phyloP scores from a whole-genome alignment of 495 filamentous ascomycete species.

The Penicillium coprophilum region DNA sequence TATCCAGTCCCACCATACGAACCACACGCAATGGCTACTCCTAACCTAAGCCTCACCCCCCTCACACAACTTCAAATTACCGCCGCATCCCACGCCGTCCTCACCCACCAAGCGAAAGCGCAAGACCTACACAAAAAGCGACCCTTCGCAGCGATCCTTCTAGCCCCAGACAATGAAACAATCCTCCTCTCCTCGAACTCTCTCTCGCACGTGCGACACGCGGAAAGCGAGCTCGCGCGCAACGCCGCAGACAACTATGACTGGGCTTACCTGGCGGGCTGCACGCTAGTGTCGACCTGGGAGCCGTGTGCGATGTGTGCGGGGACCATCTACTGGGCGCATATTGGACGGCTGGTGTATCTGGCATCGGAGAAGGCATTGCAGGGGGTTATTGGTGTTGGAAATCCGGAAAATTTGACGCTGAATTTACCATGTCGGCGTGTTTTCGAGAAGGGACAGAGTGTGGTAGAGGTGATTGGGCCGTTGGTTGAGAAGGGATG shows the following conservation, averaged over 20 bases:
- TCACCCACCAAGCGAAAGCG: slow-evolving; percentile 40
- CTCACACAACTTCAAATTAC: slow-evolving; percentile 33
- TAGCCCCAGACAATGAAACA: slow-evolving; percentile 51
- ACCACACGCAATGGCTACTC: not conserved
- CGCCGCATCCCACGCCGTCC: slow-evolving; percentile 35
- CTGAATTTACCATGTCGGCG: slow-evolving; percentile 51
- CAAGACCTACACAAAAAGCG: slow-evolving; percentile 45
- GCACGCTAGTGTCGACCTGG: slow-evolving; percentile 55
- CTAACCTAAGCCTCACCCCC: slow-evolving; percentile 7
- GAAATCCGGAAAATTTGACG: slow-evolving; percentile 54
- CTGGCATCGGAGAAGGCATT: slow-evolving; percentile 51
- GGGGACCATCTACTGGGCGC: slow-evolving; percentile 52
- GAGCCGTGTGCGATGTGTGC: slow-evolving; percentile 59
- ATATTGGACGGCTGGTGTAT: slow-evolving; percentile 55
- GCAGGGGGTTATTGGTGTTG: slow-evolving; percentile 42
- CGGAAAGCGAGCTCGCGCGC: slow-evolving; percentile 51
- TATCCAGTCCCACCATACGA: not conserved
- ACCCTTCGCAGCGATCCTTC: slow-evolving; percentile 50
- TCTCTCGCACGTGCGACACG: slow-evolving; percentile 57
- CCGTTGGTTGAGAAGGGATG: slow-evolving; percentile 39
- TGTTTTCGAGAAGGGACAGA: slow-evolving; percentile 46
- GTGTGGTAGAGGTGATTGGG: slow-evolving; percentile 49
- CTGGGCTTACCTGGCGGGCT: slow-evolving; percentile 48
- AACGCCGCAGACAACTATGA: slow-evolving; percentile 51
- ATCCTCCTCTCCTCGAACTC: slow-evolving; percentile 48